These are phyloP conservation scores for Coemansia aciculifera DNA, from an alignment of 192 early-diverging fungal genomes.

Conservation along the genomic window DNA sequence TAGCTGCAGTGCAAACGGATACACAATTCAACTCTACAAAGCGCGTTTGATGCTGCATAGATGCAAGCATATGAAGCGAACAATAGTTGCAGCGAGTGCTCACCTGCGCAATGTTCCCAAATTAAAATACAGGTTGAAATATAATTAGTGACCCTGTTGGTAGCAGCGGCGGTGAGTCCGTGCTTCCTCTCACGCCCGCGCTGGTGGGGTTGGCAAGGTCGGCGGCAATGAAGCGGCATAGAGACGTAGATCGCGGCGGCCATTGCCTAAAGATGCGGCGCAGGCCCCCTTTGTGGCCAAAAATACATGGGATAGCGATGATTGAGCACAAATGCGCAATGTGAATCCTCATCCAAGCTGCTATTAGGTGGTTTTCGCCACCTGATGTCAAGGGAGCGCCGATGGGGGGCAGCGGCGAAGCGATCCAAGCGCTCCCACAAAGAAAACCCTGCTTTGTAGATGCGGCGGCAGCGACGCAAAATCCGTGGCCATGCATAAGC, in stretches of 20 bases:
- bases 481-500: background rate
- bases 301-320: conserved; percentile 1
- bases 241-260: background rate
- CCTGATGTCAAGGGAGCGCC: background rate
- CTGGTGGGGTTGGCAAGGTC: background rate
- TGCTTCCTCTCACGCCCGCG: background rate
- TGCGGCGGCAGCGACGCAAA: background rate
- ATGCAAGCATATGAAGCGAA: background rate
- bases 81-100: background rate
- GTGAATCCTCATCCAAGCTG: background rate
- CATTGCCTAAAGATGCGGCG: background rate
- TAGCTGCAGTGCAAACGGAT: background rate
- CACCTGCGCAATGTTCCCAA: background rate
- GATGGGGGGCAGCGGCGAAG: background rate
- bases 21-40: background rate
- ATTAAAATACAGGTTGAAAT: background rate
- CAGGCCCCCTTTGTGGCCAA: background rate
- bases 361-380: background rate
- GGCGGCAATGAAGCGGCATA: background rate
- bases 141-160: background rate
- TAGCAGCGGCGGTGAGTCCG: background rate
- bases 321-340: background rate
- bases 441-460: conserved; percentile 1
- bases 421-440: conserved; percentile 1
- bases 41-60: background rate